These are phyloP conservation scores for Cadophora sp. DNA, from an alignment of 2,329 filamentous ascomycete species.

Conservation along the genomic window DNA sequence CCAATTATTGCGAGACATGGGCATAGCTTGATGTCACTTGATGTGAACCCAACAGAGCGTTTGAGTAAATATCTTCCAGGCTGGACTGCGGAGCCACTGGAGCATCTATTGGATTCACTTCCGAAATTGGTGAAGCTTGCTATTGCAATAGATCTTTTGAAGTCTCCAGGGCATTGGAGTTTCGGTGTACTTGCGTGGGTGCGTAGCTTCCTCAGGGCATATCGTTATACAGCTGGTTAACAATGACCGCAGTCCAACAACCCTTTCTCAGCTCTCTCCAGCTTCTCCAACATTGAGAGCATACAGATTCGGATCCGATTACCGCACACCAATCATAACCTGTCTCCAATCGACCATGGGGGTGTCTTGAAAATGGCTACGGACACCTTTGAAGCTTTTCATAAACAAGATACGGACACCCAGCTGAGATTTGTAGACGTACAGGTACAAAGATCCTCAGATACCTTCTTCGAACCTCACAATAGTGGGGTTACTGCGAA, in stretches of 20 bases:
- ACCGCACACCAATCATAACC: not conserved
- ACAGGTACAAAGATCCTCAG: slow-evolving; percentile 1
- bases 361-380: slow-evolving; percentile 9
- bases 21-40: no score
- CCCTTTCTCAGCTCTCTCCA: not conserved
- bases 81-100: no score
- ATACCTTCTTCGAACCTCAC: not conserved
- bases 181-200: no score
- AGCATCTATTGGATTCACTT: no score
- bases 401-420: not conserved
- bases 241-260: not conserved
- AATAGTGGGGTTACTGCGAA: not conserved
- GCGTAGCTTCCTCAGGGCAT: no score
- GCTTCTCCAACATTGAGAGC: not conserved
- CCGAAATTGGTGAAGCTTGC: no score
- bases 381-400: not conserved
- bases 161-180: no score
- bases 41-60: no score
- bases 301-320: slow-evolving; percentile 9
- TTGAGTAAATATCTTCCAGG: no score
- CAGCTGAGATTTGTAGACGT: not conserved
- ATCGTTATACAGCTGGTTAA: no score
- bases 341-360: not conserved
- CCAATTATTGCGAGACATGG: no score
- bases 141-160: no score